A percentile compares a stretch with the other conserved stretches of the same genome.
Evolutionary conservation across 805 yeast species (phyloP).

Genomic region (Ogataea henricii): DNA sequence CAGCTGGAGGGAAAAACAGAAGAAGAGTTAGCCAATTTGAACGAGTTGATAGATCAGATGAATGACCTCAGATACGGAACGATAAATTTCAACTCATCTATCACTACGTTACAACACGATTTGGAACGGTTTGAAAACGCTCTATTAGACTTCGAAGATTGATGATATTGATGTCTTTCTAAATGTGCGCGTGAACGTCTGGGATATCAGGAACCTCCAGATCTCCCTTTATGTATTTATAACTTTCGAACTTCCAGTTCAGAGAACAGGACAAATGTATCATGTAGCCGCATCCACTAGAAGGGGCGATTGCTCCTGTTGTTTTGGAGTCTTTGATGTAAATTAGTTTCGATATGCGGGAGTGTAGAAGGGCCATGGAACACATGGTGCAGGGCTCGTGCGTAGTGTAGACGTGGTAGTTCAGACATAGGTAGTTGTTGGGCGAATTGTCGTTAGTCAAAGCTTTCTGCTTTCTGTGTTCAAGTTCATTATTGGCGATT

Average conservation of each 20-base stretch:
- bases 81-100: slow-evolving; percentile 21
- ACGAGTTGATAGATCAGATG: slow-evolving; percentile 31
- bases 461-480: slow-evolving; percentile 34
- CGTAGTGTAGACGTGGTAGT: slow-evolving; percentile 78
- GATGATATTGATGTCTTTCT: not conserved
- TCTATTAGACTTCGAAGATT: slow-evolving; percentile 8
- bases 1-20: slow-evolving; percentile 22
- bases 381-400: slow-evolving; percentile 99
- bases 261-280: slow-evolving; percentile 74
- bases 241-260: slow-evolving; percentile 79
- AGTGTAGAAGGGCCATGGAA: slow-evolving; percentile 92
- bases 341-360: slow-evolving; percentile 71
- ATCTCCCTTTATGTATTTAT: slow-evolving; percentile 21
- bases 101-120: slow-evolving; percentile 20
- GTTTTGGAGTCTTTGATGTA: slow-evolving; percentile 50
- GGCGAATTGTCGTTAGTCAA: slow-evolving; percentile 4
- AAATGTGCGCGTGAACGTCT: slow-evolving; percentile 29
- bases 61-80: slow-evolving; percentile 34
- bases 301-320: slow-evolving; percentile 58
- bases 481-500: slow-evolving; percentile 59
- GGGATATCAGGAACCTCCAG: slow-evolving; percentile 10
- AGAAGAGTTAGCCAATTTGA: slow-evolving; percentile 22
- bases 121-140: slow-evolving; percentile 23
- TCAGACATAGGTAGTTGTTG: slow-evolving; percentile 66
- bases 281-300: slow-evolving; percentile 66